Evolutionary conservation across 2,329 filamentous ascomycete genomes (phyloP).

Genomic region (Phialophora macrospora): DNA sequence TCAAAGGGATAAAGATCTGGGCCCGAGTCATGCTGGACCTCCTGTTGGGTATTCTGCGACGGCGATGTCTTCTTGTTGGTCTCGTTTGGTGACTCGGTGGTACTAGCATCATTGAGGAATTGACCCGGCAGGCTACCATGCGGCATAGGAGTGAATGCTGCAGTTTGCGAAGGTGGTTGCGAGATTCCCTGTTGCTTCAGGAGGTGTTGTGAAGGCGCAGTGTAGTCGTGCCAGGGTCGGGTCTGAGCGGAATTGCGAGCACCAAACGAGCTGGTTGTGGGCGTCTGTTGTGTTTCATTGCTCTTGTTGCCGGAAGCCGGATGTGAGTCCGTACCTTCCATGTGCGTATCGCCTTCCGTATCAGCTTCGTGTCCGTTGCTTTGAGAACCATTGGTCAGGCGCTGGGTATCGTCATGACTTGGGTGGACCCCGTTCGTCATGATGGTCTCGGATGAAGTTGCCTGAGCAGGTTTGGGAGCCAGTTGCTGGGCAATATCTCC

Average conservation of each 20-base stretch:
- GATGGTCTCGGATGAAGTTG: conserved; percentile 47
- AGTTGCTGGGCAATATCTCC: conserved; percentile 36
- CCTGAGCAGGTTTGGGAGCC: conserved; percentile 60
- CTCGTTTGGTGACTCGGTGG: conserved; percentile 79
- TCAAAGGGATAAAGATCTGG: conserved; percentile 60
- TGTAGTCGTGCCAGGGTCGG: conserved; percentile 52
- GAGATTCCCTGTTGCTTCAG: conserved; percentile 53
- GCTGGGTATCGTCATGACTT: conserved; percentile 40
- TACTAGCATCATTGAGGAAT: conserved; percentile 85
- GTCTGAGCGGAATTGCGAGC: conserved; percentile 53
- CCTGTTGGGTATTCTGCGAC: conserved; percentile 58
- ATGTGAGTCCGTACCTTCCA: conserved; percentile 62
- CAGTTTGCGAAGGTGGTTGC: conserved; percentile 53
- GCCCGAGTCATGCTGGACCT: conserved; percentile 69
- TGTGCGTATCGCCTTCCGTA: conserved; percentile 63
- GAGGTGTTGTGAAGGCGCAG: conserved; percentile 53
- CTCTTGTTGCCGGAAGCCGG: conserved; percentile 53
- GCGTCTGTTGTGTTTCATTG: conserved; percentile 51
- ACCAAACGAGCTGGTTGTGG: conserved; percentile 56
- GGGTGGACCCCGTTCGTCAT: conserved; percentile 47
- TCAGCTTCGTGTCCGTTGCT: conserved; percentile 46
- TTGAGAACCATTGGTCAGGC: conserved; percentile 50
- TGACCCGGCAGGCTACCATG: conserved; percentile 63
- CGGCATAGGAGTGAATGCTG: conserved; percentile 62
- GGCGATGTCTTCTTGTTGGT: conserved; percentile 69